Evolutionary conservation across 768 basidiomycete genomes (phyloP), one percentile per base, ranked within the genome.

Genomic region (Phaffia tasmanica): DNA sequence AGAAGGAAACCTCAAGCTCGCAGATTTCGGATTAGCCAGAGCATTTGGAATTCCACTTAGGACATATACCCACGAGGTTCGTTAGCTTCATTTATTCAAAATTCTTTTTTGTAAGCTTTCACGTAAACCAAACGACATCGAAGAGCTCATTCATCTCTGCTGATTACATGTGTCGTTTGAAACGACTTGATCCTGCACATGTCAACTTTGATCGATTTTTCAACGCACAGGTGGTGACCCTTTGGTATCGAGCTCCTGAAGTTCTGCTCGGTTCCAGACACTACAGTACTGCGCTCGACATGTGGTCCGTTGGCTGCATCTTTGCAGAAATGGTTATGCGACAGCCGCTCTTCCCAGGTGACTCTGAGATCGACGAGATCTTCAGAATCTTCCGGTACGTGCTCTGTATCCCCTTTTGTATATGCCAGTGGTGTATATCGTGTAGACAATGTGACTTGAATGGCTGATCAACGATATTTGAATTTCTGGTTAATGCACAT

Each of bases 251-350:
- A 58, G 90, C 94, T 5, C 95, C 95, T 3, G 95, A 99, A 76
- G 94, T 99, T 59, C 80, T 99, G 23, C 85, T 99, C 1, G 94
- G 94, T 35, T 87, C 89, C 5, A 85, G 93, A 53, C 92, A 98
- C 76, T 99, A 99, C 78, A 86, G 90, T 19, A 99, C 95, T 1
- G 89, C 91, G 2, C 88, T 99, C 73, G 95, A 99, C 78, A 95
- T 98, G 90, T 99, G 95, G 95, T 93, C 90, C n/a, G 94, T 99
- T 25, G 95, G 75, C 5, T 97, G 93, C 74, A 98, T 99, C 75
- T 90, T 95, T 74, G 94, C 94, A 9, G 95, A 99, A 79, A 97
- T 98, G 94, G 86, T 90, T 63, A 89, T 93, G 87, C 88, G 71
- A 77, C 85, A 74, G 83, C 83, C 94, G 1, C 81, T 97, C 16